A percentile compares a stretch with the other conserved stretches of the same genome.
Evolutionary conservation across 2,329 filamentous ascomycete genomes (phyloP).

Genomic region (Colletotrichum sp.): DNA sequence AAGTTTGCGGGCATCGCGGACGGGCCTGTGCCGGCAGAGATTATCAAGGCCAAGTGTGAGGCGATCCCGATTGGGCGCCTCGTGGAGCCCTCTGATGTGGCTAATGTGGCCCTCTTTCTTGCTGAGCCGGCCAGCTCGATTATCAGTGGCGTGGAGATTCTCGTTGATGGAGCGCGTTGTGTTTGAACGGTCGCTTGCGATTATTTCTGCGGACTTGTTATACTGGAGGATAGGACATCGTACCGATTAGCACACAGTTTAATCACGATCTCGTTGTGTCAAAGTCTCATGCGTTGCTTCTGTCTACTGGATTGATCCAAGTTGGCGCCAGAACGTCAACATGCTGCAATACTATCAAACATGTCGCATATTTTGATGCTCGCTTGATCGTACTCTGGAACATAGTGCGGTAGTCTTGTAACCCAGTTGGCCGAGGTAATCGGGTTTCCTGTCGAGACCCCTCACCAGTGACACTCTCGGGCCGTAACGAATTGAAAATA

Average conservation of each 20-base stretch:
- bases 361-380: not conserved
- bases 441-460: not conserved
- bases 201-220: not conserved
- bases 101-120: not conserved
- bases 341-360: rapidly evolving
- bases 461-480: not conserved
- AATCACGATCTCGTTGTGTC: rapidly evolving
- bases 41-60: not conserved
- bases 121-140: not conserved
- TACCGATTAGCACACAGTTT: not conserved
- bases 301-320: rapidly evolving
- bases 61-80: not conserved
- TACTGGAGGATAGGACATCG: not conserved
- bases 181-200: not conserved
- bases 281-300: rapidly evolving
- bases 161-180: not conserved
- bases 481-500: not conserved
- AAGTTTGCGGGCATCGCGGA: not conserved
- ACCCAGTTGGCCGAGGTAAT: not conserved
- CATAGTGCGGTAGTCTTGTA: not conserved
- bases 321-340: rapidly evolving
- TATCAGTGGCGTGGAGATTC: not conserved
- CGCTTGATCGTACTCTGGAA: rapidly evolving
- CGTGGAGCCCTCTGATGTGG: not conserved
- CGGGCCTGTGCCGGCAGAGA: not conserved